Conservation (phyloP, 2,329 filamentous ascomycete genomes). For the Aspergillus texensis region DNA sequence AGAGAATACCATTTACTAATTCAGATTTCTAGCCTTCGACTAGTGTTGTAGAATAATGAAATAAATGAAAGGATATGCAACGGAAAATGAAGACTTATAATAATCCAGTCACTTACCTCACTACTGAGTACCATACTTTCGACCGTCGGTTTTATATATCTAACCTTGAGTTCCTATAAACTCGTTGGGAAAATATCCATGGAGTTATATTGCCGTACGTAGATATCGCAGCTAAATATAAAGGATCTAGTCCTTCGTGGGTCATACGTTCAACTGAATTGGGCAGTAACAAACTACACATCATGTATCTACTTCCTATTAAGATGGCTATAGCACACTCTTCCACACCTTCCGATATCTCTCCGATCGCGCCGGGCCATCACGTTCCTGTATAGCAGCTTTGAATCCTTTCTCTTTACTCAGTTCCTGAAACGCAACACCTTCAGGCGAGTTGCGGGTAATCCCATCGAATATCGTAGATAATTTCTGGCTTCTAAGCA, state of each 20-base stretch:
- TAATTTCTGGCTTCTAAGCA: neutral
- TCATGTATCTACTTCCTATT: neutral
- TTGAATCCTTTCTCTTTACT: conserved; percentile 9
- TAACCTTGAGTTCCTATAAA: too few relatives aligned
- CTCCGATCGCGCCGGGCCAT: conserved; percentile 2
- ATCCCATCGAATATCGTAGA: conserved; percentile 13
- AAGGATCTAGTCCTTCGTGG: neutral
- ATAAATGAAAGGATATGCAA: too few relatives aligned
- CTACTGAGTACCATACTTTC: too few relatives aligned
- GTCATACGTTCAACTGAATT: neutral
- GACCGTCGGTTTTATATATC: neutral
- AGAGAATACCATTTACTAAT: too few relatives aligned
- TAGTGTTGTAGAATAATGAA: too few relatives aligned
- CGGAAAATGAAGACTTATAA: too few relatives aligned
- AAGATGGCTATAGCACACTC: conserved; percentile 6
- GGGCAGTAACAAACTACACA: neutral
- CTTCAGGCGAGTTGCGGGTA: conserved; percentile 12
- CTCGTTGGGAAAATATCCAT: too few relatives aligned
- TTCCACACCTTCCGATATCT: conserved; percentile 9
- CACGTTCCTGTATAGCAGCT: neutral
- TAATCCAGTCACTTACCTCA: too few relatives aligned
- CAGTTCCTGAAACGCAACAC: conserved; percentile 7
- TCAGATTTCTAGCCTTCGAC: too few relatives aligned
- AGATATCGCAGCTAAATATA: neutral
- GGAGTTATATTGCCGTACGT: neutral